Base-by-base conservation (phyloP, 768 basidiomycete genomes). In the Fomitopsis pulvina region DNA sequence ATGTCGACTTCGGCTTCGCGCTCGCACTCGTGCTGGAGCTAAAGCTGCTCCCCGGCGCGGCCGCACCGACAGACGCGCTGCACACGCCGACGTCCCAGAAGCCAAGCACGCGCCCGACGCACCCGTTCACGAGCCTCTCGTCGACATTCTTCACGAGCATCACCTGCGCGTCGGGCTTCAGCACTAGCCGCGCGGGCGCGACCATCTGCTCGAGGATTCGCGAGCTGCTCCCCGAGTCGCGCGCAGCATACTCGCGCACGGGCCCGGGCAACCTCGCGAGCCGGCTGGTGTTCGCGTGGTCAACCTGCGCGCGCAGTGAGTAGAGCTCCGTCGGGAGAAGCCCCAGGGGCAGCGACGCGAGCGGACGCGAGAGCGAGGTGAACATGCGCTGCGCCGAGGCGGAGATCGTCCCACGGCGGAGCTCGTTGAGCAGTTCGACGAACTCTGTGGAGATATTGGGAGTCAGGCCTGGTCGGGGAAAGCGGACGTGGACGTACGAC, bases 71-170 rank as follows among this genome's bases (percentile, higher is more conserved):
- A 25, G 56, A 57, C 9, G 59, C 60, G 8, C 32, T 22, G 38
- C 60, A 62, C 10, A 43, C 56, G 9, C 55, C 51, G 27, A 67
- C 58, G 24, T 44, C 53, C 37, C 56, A 66, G 61, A 87, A 87
- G 1, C 77, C 78, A 18, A 83, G 62, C 2, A 87, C 76, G 20
- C 66, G 68, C 0, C 85, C 85, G 47, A 85, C 77, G 32, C 75
- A 78, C 0, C 85, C 85, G 58, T 87, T 87, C 43, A 85, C 85
- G n/a, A 87, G 73, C 29, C 45, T 53, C 46, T 71, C 80, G 40
- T 79, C 75, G 40, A 80, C 68, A 57, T 87, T 87, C 70, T 85
- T 85, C 63, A 86, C 73, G 25, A 86, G 69, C 82, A 84, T 85
- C 8, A 78, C 76, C 57, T 87, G 85, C 9, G 80, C 77, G 30